Base-by-base conservation (phyloP, 1,284 basidiomycete genomes). In the Marasmius oreades region DNA sequence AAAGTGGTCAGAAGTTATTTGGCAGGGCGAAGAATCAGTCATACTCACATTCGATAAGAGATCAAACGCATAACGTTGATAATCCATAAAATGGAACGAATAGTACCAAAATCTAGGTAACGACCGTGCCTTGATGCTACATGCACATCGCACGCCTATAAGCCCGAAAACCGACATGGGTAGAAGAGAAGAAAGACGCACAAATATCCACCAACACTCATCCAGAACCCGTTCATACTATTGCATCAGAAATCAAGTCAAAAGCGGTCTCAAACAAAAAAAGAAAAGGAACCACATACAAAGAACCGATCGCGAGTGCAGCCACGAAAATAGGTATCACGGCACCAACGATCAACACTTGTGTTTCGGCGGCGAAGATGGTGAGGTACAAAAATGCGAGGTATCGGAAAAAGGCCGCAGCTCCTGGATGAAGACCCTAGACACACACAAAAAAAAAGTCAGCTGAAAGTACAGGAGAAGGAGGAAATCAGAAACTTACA, bases 161-260 rank as follows among this genome's bases (percentile, higher is more conserved):
- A n/a, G n/a, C n/a, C n/a, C n/a, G n/a, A n/a, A n/a, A n/a, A n/a
- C n/a, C n/a, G n/a, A n/a, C n/a, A n/a, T n/a, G n/a, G n/a, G n/a
- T n/a, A n/a, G n/a, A 33, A 44, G 5, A 28, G 31, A 1, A 28
- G 1, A 28, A 33, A 26, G 8, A 39, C 36, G 4, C 23, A 63
- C 63, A 75, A 71, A 61, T 73, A 73, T 16, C 74, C 70, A 23
- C 71, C 71, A 22, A 72, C 71, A 55, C 70, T 72, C 82, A 85
- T 86, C 82, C 81, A 85, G 58, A 85, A 79, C 0, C 84, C 84
- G 62, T 86, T 86, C 37, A 79, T 59, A 64, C 73, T 76, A 55
- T 31, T 20, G 7, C 11, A 45, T 7, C 2, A 16, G n/a, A n/a
- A 14, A 8, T 22, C 53, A 11, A 61, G 37, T 44, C 22, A 24